phyloP scores from a whole-genome alignment of 768 basidiomycete species.

The Leccinum fibrillosum region DNA sequence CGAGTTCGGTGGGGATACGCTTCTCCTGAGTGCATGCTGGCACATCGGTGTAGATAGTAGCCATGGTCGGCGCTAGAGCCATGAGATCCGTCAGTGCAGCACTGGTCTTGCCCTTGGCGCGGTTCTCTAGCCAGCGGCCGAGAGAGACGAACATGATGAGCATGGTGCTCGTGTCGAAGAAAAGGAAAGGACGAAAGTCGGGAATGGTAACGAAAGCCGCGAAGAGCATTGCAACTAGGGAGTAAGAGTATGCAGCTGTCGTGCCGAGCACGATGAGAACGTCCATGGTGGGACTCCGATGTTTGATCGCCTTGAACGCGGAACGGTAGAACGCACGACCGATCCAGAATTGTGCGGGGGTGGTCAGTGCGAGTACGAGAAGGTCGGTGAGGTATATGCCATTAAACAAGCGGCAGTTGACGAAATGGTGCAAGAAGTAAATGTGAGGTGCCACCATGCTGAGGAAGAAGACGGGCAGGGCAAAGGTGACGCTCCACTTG shows the following conservation, averaged over 20 bases:
- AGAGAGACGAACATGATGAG: slow-evolving; percentile 95
- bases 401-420: slow-evolving; percentile 49
- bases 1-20: slow-evolving; percentile 88
- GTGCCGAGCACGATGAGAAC: slow-evolving; percentile 96
- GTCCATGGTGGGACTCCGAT: slow-evolving; percentile 94
- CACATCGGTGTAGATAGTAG: slow-evolving; percentile 89
- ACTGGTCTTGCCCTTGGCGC: slow-evolving; percentile 95
- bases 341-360: slow-evolving; percentile 92
- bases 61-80: slow-evolving; percentile 92
- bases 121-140: slow-evolving; percentile 93
- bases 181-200: slow-evolving; percentile 76
- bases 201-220: slow-evolving; percentile 64
- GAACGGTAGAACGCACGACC: slow-evolving; percentile 84
- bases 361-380: slow-evolving; percentile 70
- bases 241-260: slow-evolving; percentile 91
- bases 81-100: slow-evolving; percentile 96
- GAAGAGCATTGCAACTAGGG: slow-evolving; percentile 62
- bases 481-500: slow-evolving; percentile 70
- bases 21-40: slow-evolving; percentile 81
- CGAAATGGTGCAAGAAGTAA: slow-evolving; percentile 52
- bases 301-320: slow-evolving; percentile 88
- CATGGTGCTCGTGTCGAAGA: slow-evolving; percentile 99
- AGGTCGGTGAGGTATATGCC: slow-evolving; percentile 83
- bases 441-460: slow-evolving; percentile 80
- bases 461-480: slow-evolving; percentile 91